Percentiles rank a stretch among this genome's conserved stretches.
Evolutionary conservation across 2,329 filamentous ascomycete genomes (phyloP).

Genomic region (Fusarium nurragi): DNA sequence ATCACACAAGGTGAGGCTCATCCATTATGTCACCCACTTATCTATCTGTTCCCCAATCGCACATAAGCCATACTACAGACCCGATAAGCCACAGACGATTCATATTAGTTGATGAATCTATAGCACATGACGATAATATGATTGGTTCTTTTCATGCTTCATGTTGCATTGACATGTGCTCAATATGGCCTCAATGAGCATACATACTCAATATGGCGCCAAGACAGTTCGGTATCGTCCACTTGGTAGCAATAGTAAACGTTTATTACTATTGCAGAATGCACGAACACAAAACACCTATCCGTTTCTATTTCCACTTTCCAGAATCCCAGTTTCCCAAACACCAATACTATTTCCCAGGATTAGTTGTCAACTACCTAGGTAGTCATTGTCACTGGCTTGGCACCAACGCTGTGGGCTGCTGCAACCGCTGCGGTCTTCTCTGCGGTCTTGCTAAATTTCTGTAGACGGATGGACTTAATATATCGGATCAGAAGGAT

Average conservation of each 20-base stretch:
- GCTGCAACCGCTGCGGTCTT: slow-evolving; percentile 61
- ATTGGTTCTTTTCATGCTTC: not conserved
- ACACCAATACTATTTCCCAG: slow-evolving; percentile 21
- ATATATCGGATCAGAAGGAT: slow-evolving; percentile 86
- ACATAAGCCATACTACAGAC: too few relatives aligned
- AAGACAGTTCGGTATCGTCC: not conserved
- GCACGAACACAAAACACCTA: slow-evolving; percentile 27
- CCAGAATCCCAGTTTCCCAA: slow-evolving; percentile 13
- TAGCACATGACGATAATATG: too few relatives aligned
- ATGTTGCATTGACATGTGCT: not conserved
- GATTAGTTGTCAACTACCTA: slow-evolving; percentile 11
- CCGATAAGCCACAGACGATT: too few relatives aligned
- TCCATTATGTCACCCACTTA: not conserved
- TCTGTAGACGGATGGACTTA: slow-evolving; percentile 73
- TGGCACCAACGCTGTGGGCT: slow-evolving; percentile 57
- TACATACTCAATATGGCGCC: not conserved
- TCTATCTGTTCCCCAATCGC: too few relatives aligned
- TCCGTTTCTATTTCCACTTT: slow-evolving; percentile 32
- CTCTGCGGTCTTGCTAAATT: slow-evolving; percentile 73
- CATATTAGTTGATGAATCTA: too few relatives aligned
- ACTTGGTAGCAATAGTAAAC: not conserved
- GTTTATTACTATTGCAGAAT: slow-evolving; percentile 24
- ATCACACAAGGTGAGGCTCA: not conserved
- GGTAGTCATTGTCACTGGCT: slow-evolving; percentile 41
- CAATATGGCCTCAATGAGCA: too few relatives aligned